These are phyloP conservation scores for Lactarius trivialis DNA, from an alignment of 768 basidiomycete genomes.

Conservation along the genomic window DNA sequence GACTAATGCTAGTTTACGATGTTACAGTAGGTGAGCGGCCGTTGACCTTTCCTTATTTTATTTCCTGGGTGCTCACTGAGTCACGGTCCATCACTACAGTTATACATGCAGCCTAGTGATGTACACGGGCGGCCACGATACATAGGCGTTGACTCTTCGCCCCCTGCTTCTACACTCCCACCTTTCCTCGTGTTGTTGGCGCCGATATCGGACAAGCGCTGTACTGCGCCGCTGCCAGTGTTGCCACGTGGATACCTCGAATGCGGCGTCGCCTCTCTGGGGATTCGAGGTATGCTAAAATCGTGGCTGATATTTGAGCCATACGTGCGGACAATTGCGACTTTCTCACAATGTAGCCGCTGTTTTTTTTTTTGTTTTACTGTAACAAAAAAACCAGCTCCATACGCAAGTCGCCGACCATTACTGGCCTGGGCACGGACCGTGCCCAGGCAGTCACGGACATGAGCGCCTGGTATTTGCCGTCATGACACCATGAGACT, in stretches of 20 bases:
- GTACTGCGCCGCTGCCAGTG: neutral
- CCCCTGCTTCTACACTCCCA: neutral
- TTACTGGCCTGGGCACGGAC: neutral
- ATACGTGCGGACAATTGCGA: neutral
- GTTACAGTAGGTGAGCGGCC: neutral
- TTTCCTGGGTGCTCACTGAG: neutral
- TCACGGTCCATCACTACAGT: neutral
- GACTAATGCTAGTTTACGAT: neutral
- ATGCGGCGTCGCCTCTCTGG: neutral
- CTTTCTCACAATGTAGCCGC: neutral
- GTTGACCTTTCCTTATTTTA: neutral
- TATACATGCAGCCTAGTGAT: neutral
- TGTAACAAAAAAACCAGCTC: neutral
- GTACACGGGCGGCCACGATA: neutral
- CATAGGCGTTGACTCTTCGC: neutral
- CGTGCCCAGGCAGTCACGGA: neutral
- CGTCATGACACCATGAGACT: neutral
- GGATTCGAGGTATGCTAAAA: neutral
- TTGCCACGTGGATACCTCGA: neutral
- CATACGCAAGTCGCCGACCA: neutral
- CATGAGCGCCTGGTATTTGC: constrained; percentile 9
- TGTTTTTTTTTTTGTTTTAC: neutral
- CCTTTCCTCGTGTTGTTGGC: neutral
- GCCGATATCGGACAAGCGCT: neutral
- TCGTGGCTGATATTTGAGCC: neutral